A percentile compares a stretch with the other conserved stretches of the same genome.
phyloP scores from a whole-genome alignment of 257 asterid genomes.

The Echium plantagineum region DNA sequence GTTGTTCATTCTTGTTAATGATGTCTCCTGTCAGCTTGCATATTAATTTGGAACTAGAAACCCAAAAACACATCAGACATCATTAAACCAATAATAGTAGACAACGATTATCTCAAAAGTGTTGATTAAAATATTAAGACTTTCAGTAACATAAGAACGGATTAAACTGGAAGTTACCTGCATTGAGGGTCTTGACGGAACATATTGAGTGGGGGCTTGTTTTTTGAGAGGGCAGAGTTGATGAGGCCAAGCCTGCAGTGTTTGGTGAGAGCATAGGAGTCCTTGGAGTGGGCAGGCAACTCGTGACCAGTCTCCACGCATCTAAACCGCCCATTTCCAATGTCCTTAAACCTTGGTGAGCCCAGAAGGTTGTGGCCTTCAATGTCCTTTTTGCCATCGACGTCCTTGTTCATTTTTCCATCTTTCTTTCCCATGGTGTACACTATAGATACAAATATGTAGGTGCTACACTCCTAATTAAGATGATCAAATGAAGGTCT shows the following conservation, averaged over 20 bases:
- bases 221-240: slow-evolving; percentile 50
- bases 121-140: too few species aligned
- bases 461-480: too few species aligned
- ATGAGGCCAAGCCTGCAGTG: slow-evolving; percentile 92
- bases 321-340: slow-evolving; percentile 68
- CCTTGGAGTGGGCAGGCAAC: slow-evolving; percentile 63
- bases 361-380: slow-evolving; percentile 75
- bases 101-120: too few species aligned
- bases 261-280: slow-evolving; percentile 59
- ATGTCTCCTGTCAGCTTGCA: slow-evolving; percentile 72
- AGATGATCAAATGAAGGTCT: too few species aligned
- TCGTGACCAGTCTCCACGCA: slow-evolving; percentile 96
- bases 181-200: slow-evolving; percentile 66
- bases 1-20: slow-evolving; percentile 85
- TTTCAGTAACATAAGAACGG: neutral
- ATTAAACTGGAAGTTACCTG: slow-evolving; percentile 26
- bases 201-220: slow-evolving; percentile 83
- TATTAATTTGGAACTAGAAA: slow-evolving; percentile 56
- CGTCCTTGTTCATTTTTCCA: neutral
- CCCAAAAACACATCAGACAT: too few species aligned
- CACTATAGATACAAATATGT: too few species aligned
- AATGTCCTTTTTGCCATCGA: slow-evolving; percentile 5
- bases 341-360: slow-evolving; percentile 46
- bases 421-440: slow-evolving; percentile 28
- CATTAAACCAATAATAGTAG: neutral